Conservation (phyloP, 2,329 filamentous ascomycete genomes). For the Cytospora piceicola region DNA sequence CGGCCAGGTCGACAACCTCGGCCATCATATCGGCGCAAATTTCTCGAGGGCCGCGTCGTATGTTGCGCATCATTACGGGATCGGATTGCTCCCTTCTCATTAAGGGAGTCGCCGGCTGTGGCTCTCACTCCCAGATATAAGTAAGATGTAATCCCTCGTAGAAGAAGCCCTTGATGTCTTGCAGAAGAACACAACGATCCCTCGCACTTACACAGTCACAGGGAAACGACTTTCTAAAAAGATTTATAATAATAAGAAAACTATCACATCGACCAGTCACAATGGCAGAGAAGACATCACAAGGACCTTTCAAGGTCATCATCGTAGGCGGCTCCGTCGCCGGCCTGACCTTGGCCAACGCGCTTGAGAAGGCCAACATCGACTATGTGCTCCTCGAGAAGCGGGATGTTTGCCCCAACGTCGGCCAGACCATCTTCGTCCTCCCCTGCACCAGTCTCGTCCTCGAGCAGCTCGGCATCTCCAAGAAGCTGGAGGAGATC, state of each 20-base stretch:
- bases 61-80: no score
- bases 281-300: slow-evolving; percentile 1
- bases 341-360: slow-evolving; percentile 51
- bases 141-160: no score
- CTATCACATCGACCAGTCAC: neutral
- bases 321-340: slow-evolving; percentile 55
- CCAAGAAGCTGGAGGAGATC: neutral
- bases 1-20: no score
- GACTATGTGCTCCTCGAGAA: slow-evolving; percentile 56
- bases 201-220: neutral
- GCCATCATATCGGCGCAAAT: no score
- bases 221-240: neutral
- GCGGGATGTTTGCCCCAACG: slow-evolving; percentile 46
- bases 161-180: no score
- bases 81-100: no score
- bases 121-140: no score
- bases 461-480: slow-evolving; percentile 53
- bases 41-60: no score
- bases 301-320: slow-evolving; percentile 40
- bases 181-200: neutral
- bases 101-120: no score
- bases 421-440: slow-evolving; percentile 54
- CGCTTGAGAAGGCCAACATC: slow-evolving; percentile 47
- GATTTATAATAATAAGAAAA: no score
- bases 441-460: slow-evolving; percentile 48